phyloP scores from a whole-genome alignment of 176 grass and related monocot species.

The Lolium rigidum region DNA sequence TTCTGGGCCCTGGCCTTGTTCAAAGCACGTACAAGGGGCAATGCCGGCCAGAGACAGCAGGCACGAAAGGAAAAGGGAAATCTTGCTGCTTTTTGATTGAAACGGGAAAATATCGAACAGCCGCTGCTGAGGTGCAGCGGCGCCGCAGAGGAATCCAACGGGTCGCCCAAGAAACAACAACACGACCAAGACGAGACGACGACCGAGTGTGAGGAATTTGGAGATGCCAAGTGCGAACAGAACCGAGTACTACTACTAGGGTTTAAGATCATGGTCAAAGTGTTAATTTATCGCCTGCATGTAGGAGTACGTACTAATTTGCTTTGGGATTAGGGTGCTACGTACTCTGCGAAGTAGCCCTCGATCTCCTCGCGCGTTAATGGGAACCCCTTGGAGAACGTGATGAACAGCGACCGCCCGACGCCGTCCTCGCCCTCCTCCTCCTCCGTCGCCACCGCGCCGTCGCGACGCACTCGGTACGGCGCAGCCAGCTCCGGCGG shows the following conservation, averaged over 20 bases:
- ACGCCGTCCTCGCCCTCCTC: background rate
- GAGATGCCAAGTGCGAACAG: no score
- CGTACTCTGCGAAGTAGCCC: constrained; percentile 75
- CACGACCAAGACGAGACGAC: no score
- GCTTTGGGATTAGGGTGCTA: constrained; percentile 34
- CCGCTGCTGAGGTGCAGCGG: background rate
- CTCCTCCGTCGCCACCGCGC: background rate
- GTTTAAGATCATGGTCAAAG: background rate
- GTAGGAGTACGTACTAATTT: no score
- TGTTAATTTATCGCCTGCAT: background rate
- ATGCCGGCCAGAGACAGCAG: background rate
- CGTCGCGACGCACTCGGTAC: background rate
- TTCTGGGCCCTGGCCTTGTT: background rate
- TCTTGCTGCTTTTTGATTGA: background rate
- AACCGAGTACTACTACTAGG: no score
- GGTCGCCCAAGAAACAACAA: background rate
- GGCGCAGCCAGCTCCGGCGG: constrained; percentile 47
- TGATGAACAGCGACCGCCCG: constrained; percentile 76
- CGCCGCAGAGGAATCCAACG: background rate
- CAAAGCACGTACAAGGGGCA: background rate
- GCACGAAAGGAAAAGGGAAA: background rate
- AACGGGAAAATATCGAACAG: background rate
- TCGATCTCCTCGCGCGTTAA: constrained; percentile 64
- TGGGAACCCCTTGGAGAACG: constrained; percentile 79
- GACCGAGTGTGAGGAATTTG: no score